Conservation (phyloP, 2,329 filamentous ascomycete species). For the Venturia carpophila region DNA sequence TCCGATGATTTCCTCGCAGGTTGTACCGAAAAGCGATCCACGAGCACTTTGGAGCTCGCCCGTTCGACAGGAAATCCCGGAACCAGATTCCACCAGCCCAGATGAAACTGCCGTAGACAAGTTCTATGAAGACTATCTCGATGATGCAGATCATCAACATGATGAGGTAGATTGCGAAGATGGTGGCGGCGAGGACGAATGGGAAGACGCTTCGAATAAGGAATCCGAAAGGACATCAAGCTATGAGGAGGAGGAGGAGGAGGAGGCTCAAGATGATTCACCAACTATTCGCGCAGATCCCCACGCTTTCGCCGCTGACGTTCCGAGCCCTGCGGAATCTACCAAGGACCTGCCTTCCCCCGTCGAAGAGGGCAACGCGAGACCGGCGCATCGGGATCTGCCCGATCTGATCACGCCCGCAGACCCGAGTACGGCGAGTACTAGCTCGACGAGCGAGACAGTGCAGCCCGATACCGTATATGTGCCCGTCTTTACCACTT, state of each 20-base stretch:
- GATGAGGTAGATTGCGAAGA: not conserved
- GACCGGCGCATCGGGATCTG: not conserved
- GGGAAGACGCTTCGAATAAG: not conserved
- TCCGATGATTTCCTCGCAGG: conserved; percentile 30
- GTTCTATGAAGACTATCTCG: not conserved
- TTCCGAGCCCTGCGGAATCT: not conserved
- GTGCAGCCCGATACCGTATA: not conserved
- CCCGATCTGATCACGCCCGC: not conserved
- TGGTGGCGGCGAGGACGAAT: not conserved
- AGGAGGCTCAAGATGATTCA: not conserved
- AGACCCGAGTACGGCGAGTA: not conserved
- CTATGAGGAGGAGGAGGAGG: conserved; percentile 1
- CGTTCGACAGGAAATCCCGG: conserved; percentile 29
- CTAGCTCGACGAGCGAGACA: not conserved
- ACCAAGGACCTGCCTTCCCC: not conserved
- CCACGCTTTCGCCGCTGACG: not conserved
- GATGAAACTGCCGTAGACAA: not conserved
- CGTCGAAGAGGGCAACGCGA: not conserved
- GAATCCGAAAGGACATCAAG: not conserved
- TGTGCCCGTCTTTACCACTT: not conserved
- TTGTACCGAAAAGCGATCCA: conserved; percentile 29
- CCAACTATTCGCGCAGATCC: not conserved
- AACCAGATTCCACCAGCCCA: not conserved
- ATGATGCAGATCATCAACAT: not conserved
- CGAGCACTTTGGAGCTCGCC: conserved; percentile 25